phyloP scores from a whole-genome alignment of 1,284 basidiomycete genomes.

The Lignosus rhinocerotis region DNA sequence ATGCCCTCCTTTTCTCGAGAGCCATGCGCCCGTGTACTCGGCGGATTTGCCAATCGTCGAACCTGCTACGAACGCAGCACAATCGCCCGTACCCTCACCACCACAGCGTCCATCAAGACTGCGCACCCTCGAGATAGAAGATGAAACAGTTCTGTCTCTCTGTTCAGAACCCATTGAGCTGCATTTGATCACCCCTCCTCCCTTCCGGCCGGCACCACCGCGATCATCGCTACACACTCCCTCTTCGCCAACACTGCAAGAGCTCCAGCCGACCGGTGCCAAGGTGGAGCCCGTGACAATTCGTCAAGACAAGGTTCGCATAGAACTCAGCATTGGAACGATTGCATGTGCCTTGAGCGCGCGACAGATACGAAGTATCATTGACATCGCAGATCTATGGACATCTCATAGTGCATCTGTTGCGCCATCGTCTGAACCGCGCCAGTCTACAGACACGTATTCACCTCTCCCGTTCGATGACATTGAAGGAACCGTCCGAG shows the following conservation, averaged over 20 bases:
- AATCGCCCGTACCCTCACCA: not conserved
- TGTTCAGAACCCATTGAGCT: constrained; percentile 57
- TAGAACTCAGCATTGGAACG: constrained; percentile 45
- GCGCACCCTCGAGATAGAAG: constrained; percentile 27
- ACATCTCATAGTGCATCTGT: constrained; percentile 31
- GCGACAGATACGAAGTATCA: constrained; percentile 49
- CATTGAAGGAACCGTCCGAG: constrained; percentile 38
- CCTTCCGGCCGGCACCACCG: constrained; percentile 2
- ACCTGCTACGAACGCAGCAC: not conserved
- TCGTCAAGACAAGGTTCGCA: constrained; percentile 19
- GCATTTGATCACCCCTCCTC: constrained; percentile 49
- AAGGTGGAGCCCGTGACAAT: not conserved
- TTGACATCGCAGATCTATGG: constrained; percentile 44
- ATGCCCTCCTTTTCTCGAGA: not conserved
- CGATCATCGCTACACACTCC: not conserved
- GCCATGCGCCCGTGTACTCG: not conserved
- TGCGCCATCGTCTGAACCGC: not conserved
- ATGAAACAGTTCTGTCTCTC: constrained; percentile 56
- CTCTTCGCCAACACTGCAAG: not conserved
- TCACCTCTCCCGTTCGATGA: constrained; percentile 32
- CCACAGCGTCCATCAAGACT: constrained; percentile 8
- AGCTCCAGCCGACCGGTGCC: not conserved
- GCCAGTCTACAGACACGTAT: not conserved
- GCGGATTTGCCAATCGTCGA: not conserved
- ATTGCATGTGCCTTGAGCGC: constrained; percentile 54